phyloP scores from a whole-genome alignment of 2,329 filamentous ascomycete species.

The Microdochium nivale region DNA sequence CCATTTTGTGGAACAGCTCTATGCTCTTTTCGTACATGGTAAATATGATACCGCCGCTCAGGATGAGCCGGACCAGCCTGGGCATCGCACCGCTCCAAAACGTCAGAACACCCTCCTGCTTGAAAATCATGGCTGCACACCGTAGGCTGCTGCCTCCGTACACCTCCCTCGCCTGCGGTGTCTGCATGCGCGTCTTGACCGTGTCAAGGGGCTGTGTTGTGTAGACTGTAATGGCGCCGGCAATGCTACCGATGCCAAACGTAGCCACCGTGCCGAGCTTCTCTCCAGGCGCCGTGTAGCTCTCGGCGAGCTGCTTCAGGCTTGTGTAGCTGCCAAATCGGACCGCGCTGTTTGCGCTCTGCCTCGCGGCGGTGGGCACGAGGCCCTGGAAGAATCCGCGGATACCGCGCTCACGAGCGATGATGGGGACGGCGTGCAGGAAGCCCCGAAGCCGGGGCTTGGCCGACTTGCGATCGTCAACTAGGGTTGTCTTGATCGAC shows the following conservation, averaged over 20 bases:
- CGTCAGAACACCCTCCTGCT: conserved; percentile 79
- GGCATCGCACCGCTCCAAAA: conserved; percentile 94
- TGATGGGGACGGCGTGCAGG: conserved; percentile 79
- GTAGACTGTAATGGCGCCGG: conserved; percentile 85
- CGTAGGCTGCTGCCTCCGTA: conserved; percentile 78
- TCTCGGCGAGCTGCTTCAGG: conserved; percentile 82
- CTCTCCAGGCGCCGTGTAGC: conserved; percentile 88
- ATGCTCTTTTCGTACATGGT: conserved; percentile 98
- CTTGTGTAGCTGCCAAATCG: conserved; percentile 88
- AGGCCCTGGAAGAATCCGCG: conserved; percentile 96
- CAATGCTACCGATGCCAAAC: conserved; percentile 82
- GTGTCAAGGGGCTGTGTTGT: conserved; percentile 75
- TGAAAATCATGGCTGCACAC: conserved; percentile 76
- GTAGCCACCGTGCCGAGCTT: conserved; percentile 84
- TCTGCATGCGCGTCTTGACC: conserved; percentile 97
- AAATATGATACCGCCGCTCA: conserved; percentile 96
- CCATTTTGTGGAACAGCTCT: conserved; percentile 69
- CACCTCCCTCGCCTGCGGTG: conserved; percentile 67
- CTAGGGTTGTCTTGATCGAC: conserved; percentile 97
- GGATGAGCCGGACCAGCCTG: conserved; percentile 69
- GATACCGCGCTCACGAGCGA: conserved; percentile 78
- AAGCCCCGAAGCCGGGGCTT: conserved; percentile 88
- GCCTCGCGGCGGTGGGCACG: conserved; percentile 85
- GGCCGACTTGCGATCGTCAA: conserved; percentile 84
- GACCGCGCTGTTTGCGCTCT: conserved; percentile 89